Percentiles rank a stretch among this genome's conserved stretches.
Evolutionary conservation across 1,284 basidiomycete species (phyloP).

Genomic region (Ganoderma multipileum): DNA sequence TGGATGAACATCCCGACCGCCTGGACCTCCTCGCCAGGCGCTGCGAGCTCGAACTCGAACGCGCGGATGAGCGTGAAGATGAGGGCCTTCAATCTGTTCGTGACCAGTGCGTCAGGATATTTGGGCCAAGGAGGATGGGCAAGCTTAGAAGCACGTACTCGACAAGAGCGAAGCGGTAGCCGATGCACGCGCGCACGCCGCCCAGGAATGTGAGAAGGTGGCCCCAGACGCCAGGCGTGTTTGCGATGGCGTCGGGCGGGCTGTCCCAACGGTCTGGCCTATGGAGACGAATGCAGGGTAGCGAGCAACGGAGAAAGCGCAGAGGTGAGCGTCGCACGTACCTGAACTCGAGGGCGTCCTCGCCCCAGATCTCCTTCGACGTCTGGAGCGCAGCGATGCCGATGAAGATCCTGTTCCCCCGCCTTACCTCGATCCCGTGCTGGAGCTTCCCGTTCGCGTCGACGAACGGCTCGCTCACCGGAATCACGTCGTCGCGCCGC

Average conservation of each 20-base stretch:
- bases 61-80: slow-evolving; percentile 63
- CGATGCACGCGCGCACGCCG: slow-evolving; percentile 69
- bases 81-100: slow-evolving; percentile 55
- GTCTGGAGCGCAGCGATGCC: slow-evolving; percentile 57
- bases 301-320: too few relatives aligned
- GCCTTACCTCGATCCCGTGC: slow-evolving; percentile 43
- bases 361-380: slow-evolving; percentile 58
- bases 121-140: slow-evolving; percentile 31
- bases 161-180: slow-evolving; percentile 72
- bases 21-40: slow-evolving; percentile 38
- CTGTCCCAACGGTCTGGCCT: slow-evolving; percentile 68
- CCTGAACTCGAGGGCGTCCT: slow-evolving; percentile 60
- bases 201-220: slow-evolving; percentile 67
- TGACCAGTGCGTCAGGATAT: slow-evolving; percentile 49
- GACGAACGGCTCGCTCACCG: slow-evolving; percentile 43
- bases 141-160: slow-evolving; percentile 51
- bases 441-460: slow-evolving; percentile 38
- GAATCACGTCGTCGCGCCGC: slow-evolving; percentile 54
- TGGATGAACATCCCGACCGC: slow-evolving; percentile 22
- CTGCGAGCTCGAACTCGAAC: slow-evolving; percentile 62
- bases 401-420: slow-evolving; percentile 55
- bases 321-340: slow-evolving; percentile 31
- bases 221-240: slow-evolving; percentile 65
- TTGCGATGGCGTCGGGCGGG: slow-evolving; percentile 49
- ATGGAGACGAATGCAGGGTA: too few relatives aligned